Evolutionary conservation across 2,329 filamentous ascomycete species (phyloP), one percentile per base, ranked within the genome.

Genomic region (Penicillium sp.): DNA sequence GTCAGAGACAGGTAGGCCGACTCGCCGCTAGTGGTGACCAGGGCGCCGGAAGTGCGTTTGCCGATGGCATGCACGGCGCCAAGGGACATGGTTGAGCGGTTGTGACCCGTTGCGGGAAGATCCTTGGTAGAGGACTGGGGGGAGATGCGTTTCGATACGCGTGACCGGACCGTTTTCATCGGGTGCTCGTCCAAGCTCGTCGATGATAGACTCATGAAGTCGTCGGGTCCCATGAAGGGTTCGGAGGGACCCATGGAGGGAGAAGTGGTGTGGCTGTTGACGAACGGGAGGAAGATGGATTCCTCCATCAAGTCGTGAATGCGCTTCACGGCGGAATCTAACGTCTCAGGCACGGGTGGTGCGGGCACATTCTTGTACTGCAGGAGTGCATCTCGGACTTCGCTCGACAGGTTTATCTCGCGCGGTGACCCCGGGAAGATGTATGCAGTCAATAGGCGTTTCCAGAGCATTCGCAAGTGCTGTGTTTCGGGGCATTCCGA

Each of bases 221-320:
- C 77, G 55, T 77, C 70, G 4, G 68, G 75, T 36, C 61, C 71
- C 64, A 71, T 76, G 59, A 69, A 77, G 66, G 67, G 76, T 66
- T 70, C 81, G 69, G 71, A 75, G 64, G 79, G 76, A 42, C 72
- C 66, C n/a, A 82, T 78, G 33, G 73, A 70, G 1, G 78, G 77
- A 44, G 81, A 78, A 1, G 79, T 77, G 58, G 80, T 81, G 48
- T 82, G 77, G 61, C 81, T 84, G 75, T 96, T 93, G 53, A 97
- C 82, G 71, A 97, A 99, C 0, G 93, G 93, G 0, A 96, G 87
- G 51, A 97, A 81, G 0, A 97, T 90, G 4, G 93, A 97, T 73
- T 97, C 94, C 68, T 96, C 96, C 93, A 99, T 97, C 55, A 99
- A 81, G 66, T 97, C 94, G 73, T 93, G 93, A 41, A 97, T 90